Base-by-base conservation (phyloP, 139 green algal genomes). In the Picochlorum sp. region DNA sequence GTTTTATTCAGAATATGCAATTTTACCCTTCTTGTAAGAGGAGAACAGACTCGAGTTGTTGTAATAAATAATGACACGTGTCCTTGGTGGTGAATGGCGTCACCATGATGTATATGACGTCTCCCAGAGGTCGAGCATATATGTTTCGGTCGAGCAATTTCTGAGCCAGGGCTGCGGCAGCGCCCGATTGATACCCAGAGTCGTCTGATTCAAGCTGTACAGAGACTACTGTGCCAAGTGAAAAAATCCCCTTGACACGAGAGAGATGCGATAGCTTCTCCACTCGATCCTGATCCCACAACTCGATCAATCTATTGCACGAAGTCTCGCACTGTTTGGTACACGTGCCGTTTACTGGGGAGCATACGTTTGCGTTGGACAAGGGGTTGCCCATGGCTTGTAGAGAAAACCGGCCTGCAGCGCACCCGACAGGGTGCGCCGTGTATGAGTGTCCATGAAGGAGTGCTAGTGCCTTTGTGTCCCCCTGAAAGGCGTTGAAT, bases 401-500 rank as follows among this genome's bases (percentile, higher is more conserved):
- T 9, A 62, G 63, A 49, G 88, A 87, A 16, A 85, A 65, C 20
- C 76, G 34, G n/a, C 85, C 83, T 3, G 87, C 84, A 1, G 81
- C 81, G 66, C 89, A 97, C 38, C 90, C 93, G 1, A 90, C 72
- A 41, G 93, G 81, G 75, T 96, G 89, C 3, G 86, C 93, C 0
- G 90, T 94, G 84, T 98, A 98, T 10, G 90, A 97, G 78, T 98
- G 93, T n/a, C 93, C 93, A 72, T 98, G 93, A 50, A 98, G 77
- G 59, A 98, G 77, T 2, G 91, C 90, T n/a, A 93, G 70, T 28
- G 77, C 21, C 73, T 95, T 85, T 49, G 16, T 65, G 31, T 77
- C 65, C 13, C 65, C 65, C 72, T 63, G 34, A 69, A 98, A 98
- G 0, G 88, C 81, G 3, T 83, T 41, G 64, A 97, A 98, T 23